These are phyloP conservation scores for Geotrichum bryndzae DNA, from an alignment of 1,139 yeast genomes.

Conservation along the genomic window DNA sequence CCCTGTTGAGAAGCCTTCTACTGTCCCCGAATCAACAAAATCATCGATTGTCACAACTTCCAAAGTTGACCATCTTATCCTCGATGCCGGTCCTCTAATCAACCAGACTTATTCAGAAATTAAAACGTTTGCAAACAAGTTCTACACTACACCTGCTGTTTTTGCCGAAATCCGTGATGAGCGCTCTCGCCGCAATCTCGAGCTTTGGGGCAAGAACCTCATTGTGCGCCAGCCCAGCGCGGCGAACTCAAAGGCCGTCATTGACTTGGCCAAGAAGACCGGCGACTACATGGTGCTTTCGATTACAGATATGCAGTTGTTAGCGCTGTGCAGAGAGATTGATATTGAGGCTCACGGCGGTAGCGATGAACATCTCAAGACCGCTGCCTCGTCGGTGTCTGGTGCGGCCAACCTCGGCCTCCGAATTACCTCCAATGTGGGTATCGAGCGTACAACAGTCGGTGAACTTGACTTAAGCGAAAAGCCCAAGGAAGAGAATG, in stretches of 20 bases:
- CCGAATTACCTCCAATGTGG: slow-evolving; percentile 15
- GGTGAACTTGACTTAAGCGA: slow-evolving; percentile 8
- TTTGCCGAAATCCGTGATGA: slow-evolving; percentile 82
- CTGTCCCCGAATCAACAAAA: not conserved
- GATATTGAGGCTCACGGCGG: slow-evolving; percentile 69
- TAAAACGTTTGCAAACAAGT: slow-evolving; percentile 59
- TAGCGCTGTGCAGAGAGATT: slow-evolving; percentile 85
- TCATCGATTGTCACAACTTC: not conserved
- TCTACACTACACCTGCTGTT: slow-evolving; percentile 90
- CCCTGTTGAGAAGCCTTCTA: not conserved
- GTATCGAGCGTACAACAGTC: slow-evolving; percentile 7
- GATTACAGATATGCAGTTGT: slow-evolving; percentile 82
- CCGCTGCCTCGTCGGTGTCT: slow-evolving; percentile 12
- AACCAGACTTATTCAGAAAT: slow-evolving; percentile 76
- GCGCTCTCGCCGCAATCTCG: slow-evolving; percentile 67
- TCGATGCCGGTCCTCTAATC: slow-evolving; percentile 93
- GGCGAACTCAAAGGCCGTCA: slow-evolving; percentile 57
- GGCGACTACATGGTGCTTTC: slow-evolving; percentile 90
- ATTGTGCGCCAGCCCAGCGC: slow-evolving; percentile 65
- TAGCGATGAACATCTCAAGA: slow-evolving; percentile 37
- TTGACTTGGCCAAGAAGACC: slow-evolving; percentile 73
- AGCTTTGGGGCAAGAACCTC: slow-evolving; percentile 61
- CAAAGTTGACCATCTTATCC: slow-evolving; percentile 45
- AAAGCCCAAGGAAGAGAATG: slow-evolving; percentile 18
- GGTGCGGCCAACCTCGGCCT: slow-evolving; percentile 12